Conservation (phyloP, 2,329 filamentous ascomycete genomes). For the Thelonectria rubi region DNA sequence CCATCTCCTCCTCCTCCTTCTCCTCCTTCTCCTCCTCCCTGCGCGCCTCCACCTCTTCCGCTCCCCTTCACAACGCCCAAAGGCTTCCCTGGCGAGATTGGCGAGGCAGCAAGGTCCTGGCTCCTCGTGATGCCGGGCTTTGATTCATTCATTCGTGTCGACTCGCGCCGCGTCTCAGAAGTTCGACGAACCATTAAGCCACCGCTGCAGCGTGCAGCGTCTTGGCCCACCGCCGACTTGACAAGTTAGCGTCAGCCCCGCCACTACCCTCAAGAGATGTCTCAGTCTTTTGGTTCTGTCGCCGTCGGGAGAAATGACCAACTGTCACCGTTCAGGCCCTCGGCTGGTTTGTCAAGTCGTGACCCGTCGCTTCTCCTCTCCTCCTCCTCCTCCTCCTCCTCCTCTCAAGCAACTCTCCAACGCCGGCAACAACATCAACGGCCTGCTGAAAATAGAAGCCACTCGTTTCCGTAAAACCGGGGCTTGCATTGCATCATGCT, state of each 20-base stretch:
- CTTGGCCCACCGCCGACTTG: slow-evolving; percentile 24
- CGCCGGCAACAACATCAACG: slow-evolving; percentile 11
- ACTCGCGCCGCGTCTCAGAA: slow-evolving; percentile 25
- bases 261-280: slow-evolving; percentile 23
- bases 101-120: slow-evolving; percentile 35
- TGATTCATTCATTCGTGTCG: slow-evolving; percentile 29
- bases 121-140: slow-evolving; percentile 37
- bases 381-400: slow-evolving; percentile 16
- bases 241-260: slow-evolving; percentile 14
- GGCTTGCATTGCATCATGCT: slow-evolving; percentile 41
- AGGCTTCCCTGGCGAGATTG: no score
- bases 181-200: slow-evolving; percentile 37
- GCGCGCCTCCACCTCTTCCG: slow-evolving; percentile 19
- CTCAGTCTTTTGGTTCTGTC: slow-evolving; percentile 7
- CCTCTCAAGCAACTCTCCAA: not conserved
- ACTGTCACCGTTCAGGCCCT: slow-evolving; percentile 13
- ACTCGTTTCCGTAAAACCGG: slow-evolving; percentile 38
- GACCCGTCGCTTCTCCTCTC: slow-evolving; percentile 18
- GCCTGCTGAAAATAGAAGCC: slow-evolving; percentile 37
- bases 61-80: not conserved
- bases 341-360: slow-evolving; percentile 30
- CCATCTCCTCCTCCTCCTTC: slow-evolving; percentile 27
- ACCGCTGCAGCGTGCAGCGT: slow-evolving; percentile 20
- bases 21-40: no score
- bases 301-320: slow-evolving; percentile 30